Base-by-base conservation (phyloP, 2,329 filamentous ascomycete genomes). In the Cadophora sp. region DNA sequence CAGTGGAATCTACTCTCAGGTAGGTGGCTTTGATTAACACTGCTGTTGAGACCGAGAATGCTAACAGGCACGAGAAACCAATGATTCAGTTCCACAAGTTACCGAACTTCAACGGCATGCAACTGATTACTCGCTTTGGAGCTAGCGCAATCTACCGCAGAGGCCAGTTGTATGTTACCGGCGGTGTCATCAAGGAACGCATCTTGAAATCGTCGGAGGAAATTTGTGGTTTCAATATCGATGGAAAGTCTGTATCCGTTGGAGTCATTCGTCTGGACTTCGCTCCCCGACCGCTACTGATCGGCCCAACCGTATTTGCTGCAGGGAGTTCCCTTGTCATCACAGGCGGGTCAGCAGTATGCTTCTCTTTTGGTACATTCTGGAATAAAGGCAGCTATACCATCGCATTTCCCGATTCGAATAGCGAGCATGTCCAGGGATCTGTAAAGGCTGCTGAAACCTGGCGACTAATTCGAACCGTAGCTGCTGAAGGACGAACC, bases 291-390 rank as follows among this genome's bases (percentile, higher is more conserved):
- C 93, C 93, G 14, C 83, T 97, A 6, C 83, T 97, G 61, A 83
- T 93, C 62, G 93, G 94, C 1, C 86, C 89, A 65, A 89, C 89
- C 4, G 81, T 85, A 8, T 79, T 86, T 16, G 76, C 81, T 31
- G 79, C 85, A 0, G 80, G 80, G 31, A 74, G 81, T 51, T 80
- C 83, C 34, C 74, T 94, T 3, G 75, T 92, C 11, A 80, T 97
- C 8, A 79, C 91, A 59, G 93, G 93, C 1, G 94, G 94, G 19
- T 94, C 93, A 46, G 93, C 92, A 19, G 92, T 93, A 9, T 97
- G 93, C 78, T 97, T 97, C 81, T 94, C 92, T 0, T 97, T 97
- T 85, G 94, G 94, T 1, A 92, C 92, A 7, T 94, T 88, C 75
- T 97, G 92, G 92, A 94, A 94, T 62, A 83, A 84, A 37, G 87